Evolutionary conservation across 768 basidiomycete genomes (phyloP).

Genomic region (Mrakia hoshinonis): DNA sequence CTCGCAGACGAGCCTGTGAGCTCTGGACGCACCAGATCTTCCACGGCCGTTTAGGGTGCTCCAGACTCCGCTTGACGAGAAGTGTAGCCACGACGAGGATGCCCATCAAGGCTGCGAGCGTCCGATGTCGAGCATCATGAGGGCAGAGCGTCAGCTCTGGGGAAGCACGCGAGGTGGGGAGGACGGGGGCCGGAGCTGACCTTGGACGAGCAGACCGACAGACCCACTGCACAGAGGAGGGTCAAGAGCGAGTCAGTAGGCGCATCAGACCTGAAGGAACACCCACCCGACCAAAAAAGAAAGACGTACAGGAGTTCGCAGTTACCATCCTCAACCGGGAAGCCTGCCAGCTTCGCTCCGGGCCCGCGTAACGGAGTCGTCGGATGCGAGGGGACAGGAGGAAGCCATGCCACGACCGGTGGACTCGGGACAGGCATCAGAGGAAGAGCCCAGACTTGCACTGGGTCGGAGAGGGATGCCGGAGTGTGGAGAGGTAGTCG

Average conservation of each 20-base stretch:
- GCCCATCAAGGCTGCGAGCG: constrained; percentile 15
- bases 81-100: constrained; percentile 20
- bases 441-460: too few relatives aligned
- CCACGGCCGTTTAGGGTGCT: constrained; percentile 28
- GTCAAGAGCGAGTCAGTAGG: background rate
- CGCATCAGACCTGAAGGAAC: background rate
- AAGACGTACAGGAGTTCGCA: constrained; percentile 8
- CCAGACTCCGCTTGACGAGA: constrained; percentile 22
- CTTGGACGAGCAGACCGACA: constrained; percentile 14
- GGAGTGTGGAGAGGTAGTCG: too few relatives aligned
- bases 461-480: too few relatives aligned
- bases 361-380: background rate
- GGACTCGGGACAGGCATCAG: too few relatives aligned
- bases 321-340: constrained; percentile 1
- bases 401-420: too few relatives aligned
- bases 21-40: constrained; percentile 27
- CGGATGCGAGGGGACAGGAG: background rate
- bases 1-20: too few relatives aligned
- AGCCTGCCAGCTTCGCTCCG: background rate
- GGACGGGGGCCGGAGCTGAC: constrained; percentile 4
- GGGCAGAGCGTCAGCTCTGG: background rate
- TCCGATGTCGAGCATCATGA: too few relatives aligned
- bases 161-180: background rate
- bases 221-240: background rate
- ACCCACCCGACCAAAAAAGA: too few relatives aligned